Conservation (phyloP, 2,329 filamentous ascomycete species). For the Aspergillus melleus region DNA sequence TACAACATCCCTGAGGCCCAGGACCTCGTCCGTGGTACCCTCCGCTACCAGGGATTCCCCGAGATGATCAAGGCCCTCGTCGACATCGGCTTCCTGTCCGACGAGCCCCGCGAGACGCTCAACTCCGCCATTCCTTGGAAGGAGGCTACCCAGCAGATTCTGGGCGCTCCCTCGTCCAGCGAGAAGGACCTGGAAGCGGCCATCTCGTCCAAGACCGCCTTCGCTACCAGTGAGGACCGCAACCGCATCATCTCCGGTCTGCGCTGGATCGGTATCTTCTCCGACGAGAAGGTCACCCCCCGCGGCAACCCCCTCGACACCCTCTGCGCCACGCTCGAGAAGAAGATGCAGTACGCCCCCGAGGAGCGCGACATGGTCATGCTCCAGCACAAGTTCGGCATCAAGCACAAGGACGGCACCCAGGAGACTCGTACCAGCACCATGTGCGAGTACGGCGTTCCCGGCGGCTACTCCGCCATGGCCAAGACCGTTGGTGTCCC, state of each 20-base stretch:
- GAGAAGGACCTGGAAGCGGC: slow-evolving; percentile 71
- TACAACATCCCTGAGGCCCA: slow-evolving; percentile 86
- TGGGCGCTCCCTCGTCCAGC: slow-evolving; percentile 65
- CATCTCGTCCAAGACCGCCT: slow-evolving; percentile 73
- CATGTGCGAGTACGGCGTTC: slow-evolving; percentile 77
- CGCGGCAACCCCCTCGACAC: slow-evolving; percentile 82
- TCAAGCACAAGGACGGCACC: slow-evolving; percentile 77
- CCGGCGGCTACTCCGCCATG: slow-evolving; percentile 79
- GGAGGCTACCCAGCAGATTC: slow-evolving; percentile 75
- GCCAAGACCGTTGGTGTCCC: slow-evolving; percentile 77
- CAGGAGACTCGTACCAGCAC: slow-evolving; percentile 78
- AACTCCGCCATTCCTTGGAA: slow-evolving; percentile 74
- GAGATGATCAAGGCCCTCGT: slow-evolving; percentile 86
- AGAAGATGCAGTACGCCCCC: slow-evolving; percentile 86
- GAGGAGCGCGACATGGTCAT: slow-evolving; percentile 83
- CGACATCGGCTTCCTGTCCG: slow-evolving; percentile 83
- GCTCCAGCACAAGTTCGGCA: slow-evolving; percentile 66
- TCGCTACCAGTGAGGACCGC: slow-evolving; percentile 67
- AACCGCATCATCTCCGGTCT: slow-evolving; percentile 69
- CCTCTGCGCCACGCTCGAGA: slow-evolving; percentile 83
- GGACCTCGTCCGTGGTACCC: slow-evolving; percentile 79
- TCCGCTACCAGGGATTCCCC: slow-evolving; percentile 87
- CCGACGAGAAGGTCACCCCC: slow-evolving; percentile 67
- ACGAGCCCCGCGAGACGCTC: slow-evolving; percentile 65
- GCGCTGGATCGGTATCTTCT: slow-evolving; percentile 69